Conservation (phyloP, 2,329 filamentous ascomycete genomes). For the Neonectria neomacrospora region DNA sequence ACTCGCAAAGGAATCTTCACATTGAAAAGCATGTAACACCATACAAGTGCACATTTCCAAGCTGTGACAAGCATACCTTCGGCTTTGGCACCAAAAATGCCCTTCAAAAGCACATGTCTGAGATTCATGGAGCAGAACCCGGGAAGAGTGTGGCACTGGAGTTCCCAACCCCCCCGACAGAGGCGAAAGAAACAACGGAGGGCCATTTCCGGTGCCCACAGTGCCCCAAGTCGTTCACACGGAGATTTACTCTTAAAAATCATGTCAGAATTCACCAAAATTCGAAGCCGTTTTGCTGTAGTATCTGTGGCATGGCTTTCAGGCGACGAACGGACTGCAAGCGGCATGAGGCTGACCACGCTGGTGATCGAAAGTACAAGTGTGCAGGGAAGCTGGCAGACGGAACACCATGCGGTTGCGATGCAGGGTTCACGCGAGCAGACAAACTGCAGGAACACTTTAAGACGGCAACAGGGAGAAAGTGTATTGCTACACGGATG, state of each 20-base stretch:
- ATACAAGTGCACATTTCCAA: not conserved
- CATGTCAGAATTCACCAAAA: not conserved
- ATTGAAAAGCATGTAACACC: not conserved
- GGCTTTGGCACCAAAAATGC: not conserved
- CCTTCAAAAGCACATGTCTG: not conserved
- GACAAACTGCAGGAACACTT: constrained; percentile 3
- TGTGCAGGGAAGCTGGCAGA: not conserved
- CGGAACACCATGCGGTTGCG: not conserved
- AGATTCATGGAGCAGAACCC: not conserved
- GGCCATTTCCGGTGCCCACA: not conserved
- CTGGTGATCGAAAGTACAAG: not conserved
- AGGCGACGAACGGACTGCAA: not conserved
- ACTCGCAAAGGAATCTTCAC: not conserved
- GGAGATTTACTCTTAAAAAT: not conserved
- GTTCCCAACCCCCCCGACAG: not conserved
- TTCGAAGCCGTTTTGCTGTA: not conserved
- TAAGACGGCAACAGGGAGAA: not conserved
- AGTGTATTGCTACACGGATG: not conserved
- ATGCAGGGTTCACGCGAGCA: not conserved
- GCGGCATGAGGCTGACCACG: not conserved
- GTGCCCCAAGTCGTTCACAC: not conserved
- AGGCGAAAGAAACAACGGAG: not conserved
- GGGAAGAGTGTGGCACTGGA: not conserved
- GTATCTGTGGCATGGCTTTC: not conserved
- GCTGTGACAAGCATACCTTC: not conserved